phyloP scores from a whole-genome alignment of 225 moss, liverwort and hornwort genomes.

The Bryoerythrophyllum caledonicum region DNA sequence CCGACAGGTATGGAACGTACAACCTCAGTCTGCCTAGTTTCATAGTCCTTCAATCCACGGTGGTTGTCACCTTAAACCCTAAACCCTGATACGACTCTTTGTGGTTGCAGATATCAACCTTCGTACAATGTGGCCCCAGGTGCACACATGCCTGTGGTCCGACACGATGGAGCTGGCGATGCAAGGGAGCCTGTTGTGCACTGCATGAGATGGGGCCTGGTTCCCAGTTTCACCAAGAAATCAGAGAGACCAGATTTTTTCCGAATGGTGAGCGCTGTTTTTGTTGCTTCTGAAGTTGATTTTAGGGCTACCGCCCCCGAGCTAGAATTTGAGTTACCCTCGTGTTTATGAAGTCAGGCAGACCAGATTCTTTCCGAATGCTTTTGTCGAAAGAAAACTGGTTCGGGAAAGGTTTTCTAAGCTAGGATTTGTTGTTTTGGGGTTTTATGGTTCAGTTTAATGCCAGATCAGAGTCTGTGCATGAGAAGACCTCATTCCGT shows the following conservation, averaged over 20 bases:
- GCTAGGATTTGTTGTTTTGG: neutral
- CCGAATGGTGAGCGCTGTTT: constrained; percentile 69
- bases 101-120: constrained; percentile 69
- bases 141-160: constrained; percentile 86
- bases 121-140: constrained; percentile 95
- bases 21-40: too few relatives aligned
- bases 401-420: too few relatives aligned
- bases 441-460: constrained; percentile 67
- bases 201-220: constrained; percentile 95
- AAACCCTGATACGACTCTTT: neutral
- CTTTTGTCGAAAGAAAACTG: too few relatives aligned
- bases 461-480: constrained; percentile 94
- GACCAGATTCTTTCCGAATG: too few relatives aligned
- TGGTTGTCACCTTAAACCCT: constrained; percentile 1
- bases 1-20: constrained; percentile 50
- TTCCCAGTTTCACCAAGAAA: constrained; percentile 90
- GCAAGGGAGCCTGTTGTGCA: constrained; percentile 75
- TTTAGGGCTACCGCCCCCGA: neutral
- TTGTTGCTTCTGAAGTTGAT: neutral
- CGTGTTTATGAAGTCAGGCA: neutral
- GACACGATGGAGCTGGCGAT: constrained; percentile 48
- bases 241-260: constrained; percentile 84
- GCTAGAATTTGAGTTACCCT: constrained; percentile 9
- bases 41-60: neutral
- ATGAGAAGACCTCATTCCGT: constrained; percentile 77